Percentiles rank a stretch among this genome's conserved stretches.
phyloP scores from a whole-genome alignment of 768 basidiomycete species.

The Mycena vitilis region DNA sequence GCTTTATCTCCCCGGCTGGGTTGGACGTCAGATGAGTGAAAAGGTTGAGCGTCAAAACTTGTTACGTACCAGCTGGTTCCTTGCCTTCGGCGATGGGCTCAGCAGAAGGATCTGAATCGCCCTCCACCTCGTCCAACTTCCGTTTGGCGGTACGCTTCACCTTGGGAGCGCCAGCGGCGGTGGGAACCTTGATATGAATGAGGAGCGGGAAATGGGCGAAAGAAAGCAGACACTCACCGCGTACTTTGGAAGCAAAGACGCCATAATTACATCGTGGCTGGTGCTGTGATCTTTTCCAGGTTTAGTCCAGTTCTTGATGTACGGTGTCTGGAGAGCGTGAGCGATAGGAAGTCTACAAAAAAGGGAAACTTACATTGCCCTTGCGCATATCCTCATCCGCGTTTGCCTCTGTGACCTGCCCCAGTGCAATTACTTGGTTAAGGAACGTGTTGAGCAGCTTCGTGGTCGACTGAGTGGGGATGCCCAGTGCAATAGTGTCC shows the following conservation, averaged over 20 bases:
- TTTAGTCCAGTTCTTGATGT: no score
- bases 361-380: no score
- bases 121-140: not conserved
- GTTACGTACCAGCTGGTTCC: not conserved
- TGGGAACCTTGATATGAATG: not conserved
- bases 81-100: no score
- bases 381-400: no score
- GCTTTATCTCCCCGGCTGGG: not conserved
- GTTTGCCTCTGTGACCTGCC: not conserved
- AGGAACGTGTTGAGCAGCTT: not conserved
- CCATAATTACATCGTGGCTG: not conserved
- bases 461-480: not conserved
- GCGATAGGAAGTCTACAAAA: no score
- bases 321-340: no score
- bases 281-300: no score
- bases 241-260: constrained; percentile 3
- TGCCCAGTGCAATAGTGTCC: constrained; percentile 8
- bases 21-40: not conserved
- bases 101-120: not conserved
- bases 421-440: not conserved
- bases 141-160: not conserved
- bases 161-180: not conserved
- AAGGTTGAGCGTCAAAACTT: not conserved
- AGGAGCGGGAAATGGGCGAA: not conserved
- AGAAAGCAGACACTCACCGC: not conserved